Base-by-base conservation (phyloP, 1,284 basidiomycete genomes). In the Microbotryum saponariae region DNA sequence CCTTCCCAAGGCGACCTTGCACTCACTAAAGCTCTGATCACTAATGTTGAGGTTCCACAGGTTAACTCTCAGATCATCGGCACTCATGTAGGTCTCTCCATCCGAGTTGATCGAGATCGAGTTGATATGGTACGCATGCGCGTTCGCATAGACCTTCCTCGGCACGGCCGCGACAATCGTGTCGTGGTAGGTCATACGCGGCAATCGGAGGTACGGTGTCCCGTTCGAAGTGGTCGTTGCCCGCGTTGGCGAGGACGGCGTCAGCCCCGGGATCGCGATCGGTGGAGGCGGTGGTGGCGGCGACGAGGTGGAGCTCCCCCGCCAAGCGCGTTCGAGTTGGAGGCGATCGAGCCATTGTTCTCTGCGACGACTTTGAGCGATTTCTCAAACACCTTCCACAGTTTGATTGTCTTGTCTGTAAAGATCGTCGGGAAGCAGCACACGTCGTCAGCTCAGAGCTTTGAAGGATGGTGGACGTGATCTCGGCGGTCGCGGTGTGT, bases 331-430 rank as follows among this genome's bases (percentile, higher is more conserved):
- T 42, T 42, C 16, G 37, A 42, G 37, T 61, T 54, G 7, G 69
- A 64, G 45, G 69, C 70, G 51, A 65, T 59, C 9, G 69, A 70
- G 50, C 61, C 70, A 76, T 98, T 98, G 75, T 94, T 97, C 80
- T 98, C 92, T 25, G 93, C 86, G 25, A 99, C 93, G 45, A 97
- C 89, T 73, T 90, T 88, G 74, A 99, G 81, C 48, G 89, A 89
- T 79, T 97, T 97, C 79, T 98, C 96, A 71, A 97, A 98, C 44
- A 99, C 94, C 76, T 99, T 98, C 96, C 96, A 99, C 60, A 98
- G 84, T 77, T 99, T 99, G 82, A 99, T 97, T 48, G 96, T 99
- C 81, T 99, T 99, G 82, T 99, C 96, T 97, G 74, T 49, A 47
- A 14, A 20, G 54, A 31, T n/a, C 23, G 25, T n/a, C 23, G 25